phyloP scores from a whole-genome alignment of 106 monocot species.

The Dendrobium catenatum region DNA sequence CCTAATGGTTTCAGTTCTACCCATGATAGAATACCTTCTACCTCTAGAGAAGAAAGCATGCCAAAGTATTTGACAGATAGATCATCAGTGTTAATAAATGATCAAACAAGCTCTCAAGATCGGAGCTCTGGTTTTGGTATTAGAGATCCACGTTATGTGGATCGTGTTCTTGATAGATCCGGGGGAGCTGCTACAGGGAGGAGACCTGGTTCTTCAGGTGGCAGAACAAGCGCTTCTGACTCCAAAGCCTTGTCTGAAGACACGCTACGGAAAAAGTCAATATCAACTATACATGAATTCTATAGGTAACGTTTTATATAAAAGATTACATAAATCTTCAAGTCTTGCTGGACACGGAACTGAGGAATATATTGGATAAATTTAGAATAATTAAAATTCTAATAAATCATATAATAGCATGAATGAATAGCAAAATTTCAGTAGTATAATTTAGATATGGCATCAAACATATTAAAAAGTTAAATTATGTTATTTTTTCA shows the following conservation, averaged over 20 bases:
- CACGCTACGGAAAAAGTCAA: slow-evolving; percentile 44
- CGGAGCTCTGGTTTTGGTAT: slow-evolving; percentile 5
- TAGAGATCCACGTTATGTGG: slow-evolving; percentile 11
- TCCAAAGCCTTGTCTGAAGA: slow-evolving; percentile 46
- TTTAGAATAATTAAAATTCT: not conserved
- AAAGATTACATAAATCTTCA: not conserved
- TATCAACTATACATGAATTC: slow-evolving; percentile 68
- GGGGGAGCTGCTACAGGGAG: slow-evolving; percentile 10
- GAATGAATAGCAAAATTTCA: not conserved
- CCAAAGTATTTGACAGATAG: slow-evolving; percentile 26
- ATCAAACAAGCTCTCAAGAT: slow-evolving; percentile 12
- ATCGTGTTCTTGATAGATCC: slow-evolving; percentile 36
- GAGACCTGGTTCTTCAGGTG: slow-evolving; percentile 10
- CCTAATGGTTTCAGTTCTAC: slow-evolving; percentile 36
- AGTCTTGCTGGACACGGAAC: not conserved
- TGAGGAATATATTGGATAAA: not conserved
- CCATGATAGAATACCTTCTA: slow-evolving; percentile 2
- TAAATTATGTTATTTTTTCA: not conserved
- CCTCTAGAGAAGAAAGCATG: slow-evolving; percentile 19
- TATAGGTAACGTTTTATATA: slow-evolving; percentile 48
- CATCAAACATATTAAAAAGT: not conserved
- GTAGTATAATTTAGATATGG: not conserved
- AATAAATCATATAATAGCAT: not conserved
- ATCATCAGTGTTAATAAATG: slow-evolving; percentile 8
- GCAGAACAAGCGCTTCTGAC: slow-evolving; percentile 28